Percentiles rank a stretch among this genome's conserved stretches.
These are phyloP conservation scores for Podospora sp. DNA, from an alignment of 495 filamentous ascomycete genomes.

Conservation along the genomic window DNA sequence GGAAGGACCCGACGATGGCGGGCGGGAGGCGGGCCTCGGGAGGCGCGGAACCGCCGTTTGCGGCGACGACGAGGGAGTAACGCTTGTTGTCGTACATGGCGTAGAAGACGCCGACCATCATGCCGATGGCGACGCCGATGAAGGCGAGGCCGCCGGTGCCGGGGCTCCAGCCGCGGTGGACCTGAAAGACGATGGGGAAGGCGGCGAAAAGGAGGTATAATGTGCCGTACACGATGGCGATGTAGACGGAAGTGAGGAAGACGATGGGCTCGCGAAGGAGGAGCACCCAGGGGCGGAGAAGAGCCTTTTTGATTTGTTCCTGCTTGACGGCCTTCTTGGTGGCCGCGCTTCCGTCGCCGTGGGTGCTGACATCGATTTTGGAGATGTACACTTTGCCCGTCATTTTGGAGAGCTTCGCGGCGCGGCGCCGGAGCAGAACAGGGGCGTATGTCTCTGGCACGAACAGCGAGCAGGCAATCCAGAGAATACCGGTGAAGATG, in stretches of 20 bases:
- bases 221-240: conserved; percentile 80
- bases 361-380: conserved; percentile 59
- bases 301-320: conserved; percentile 50
- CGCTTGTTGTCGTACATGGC: conserved; percentile 69
- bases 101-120: conserved; percentile 65
- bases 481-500: conserved; percentile 71
- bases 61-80: conserved; percentile 56
- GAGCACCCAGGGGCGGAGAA: conserved; percentile 73
- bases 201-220: conserved; percentile 90
- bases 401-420: conserved; percentile 62
- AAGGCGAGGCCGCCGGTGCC: conserved; percentile 80
- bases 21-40: conserved; percentile 82
- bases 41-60: conserved; percentile 56
- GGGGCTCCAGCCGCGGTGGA: conserved; percentile 68
- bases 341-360: conserved; percentile 13
- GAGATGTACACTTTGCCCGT: conserved; percentile 66
- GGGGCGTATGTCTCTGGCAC: conserved; percentile 84
- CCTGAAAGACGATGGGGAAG: conserved; percentile 78
- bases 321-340: conserved; percentile 46
- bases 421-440: conserved; percentile 71
- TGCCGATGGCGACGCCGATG: conserved; percentile 76
- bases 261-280: conserved; percentile 84
- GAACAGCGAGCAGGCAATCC: conserved; percentile 62
- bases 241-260: conserved; percentile 71
- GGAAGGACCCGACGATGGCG: conserved; percentile 62